Base-by-base conservation (phyloP, 345 rosid genomes). In the Euclidium syriacum region DNA sequence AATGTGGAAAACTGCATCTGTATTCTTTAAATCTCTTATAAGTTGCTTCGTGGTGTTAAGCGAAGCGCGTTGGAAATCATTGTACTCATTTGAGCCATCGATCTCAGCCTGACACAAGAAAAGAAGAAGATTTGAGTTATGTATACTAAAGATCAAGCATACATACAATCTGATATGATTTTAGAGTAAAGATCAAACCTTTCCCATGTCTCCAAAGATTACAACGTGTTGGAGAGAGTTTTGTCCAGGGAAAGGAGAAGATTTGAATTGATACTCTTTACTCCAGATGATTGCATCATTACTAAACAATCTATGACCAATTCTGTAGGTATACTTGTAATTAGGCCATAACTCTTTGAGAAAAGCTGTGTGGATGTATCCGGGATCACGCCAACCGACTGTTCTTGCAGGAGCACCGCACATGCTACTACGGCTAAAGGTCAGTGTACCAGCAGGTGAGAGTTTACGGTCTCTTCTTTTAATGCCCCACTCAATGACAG, bases 171-270 rank as follows among this genome's bases (percentile, higher is more conserved):
- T 86, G 30, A 24, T 36, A 52, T 19, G 40, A 3, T 4, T 11
- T 16, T 11, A 34, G 62, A 38, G 24, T n/a, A 8, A 36, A 67
- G 65, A 70, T 73, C 62, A 51, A 50, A 85, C 95, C 91, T 85
- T 87, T 78, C 95, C 95, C 95, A 87, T 81, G 73, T 87, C 95
- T 15, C 95, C 89, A 56, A 85, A 85, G 76, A 85, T 81, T 2
- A 87, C 77, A 6, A 87, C 84, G 12, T 69, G 85, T 32, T 87
- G 89, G 17, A 79, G 40, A 52, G 91, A 87, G 67, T 53, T 67
- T 71, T 87, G 87, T 18, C 95, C 91, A 0, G 95, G 87, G 60
- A 72, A 85, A 7, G 89, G 95, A 57, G 95, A 81, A 56, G 89
- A 81, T 72, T 68, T 81, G 72, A 87, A 83, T 2, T 68, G 75